These are phyloP conservation scores for Luffa acutangula DNA, from an alignment of 306 rosid genomes.

Conservation along the genomic window DNA sequence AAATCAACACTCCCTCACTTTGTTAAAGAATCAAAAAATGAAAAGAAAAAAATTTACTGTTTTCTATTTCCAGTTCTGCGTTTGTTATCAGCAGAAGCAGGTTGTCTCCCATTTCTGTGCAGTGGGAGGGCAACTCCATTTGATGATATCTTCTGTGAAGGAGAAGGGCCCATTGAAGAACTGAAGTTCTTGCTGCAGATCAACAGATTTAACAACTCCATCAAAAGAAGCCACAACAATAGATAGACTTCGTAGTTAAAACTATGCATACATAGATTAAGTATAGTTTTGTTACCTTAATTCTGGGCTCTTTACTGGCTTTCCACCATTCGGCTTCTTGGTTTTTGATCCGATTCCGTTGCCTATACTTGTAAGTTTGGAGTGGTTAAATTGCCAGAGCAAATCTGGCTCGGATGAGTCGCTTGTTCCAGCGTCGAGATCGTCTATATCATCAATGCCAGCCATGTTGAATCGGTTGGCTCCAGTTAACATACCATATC, in stretches of 20 bases:
- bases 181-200: slow-evolving; percentile 44
- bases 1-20: slow-evolving; percentile 11
- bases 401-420: slow-evolving; percentile 92
- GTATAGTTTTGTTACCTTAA: slow-evolving; percentile 40
- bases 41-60: slow-evolving; percentile 19
- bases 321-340: slow-evolving; percentile 32
- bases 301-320: slow-evolving; percentile 46
- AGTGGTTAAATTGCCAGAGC: slow-evolving; percentile 82
- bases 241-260: not conserved
- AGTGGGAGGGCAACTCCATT: slow-evolving; percentile 30
- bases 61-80: slow-evolving; percentile 66
- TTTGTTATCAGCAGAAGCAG: slow-evolving; percentile 62
- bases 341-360: slow-evolving; percentile 44
- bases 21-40: slow-evolving; percentile 2
- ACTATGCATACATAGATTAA: no score
- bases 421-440: slow-evolving; percentile 84
- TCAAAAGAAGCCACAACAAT: slow-evolving; percentile 8
- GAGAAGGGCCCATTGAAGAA: slow-evolving; percentile 63
- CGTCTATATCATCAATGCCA: slow-evolving; percentile 66
- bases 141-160: slow-evolving; percentile 55
- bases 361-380: slow-evolving; percentile 40
- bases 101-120: slow-evolving; percentile 55
- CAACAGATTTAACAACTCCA: not conserved
- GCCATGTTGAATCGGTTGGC: slow-evolving; percentile 41
- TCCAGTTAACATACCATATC: slow-evolving; percentile 54